Base-by-base conservation (phyloP, 176 grass and related monocot species). In the Ensete ventricosum region DNA sequence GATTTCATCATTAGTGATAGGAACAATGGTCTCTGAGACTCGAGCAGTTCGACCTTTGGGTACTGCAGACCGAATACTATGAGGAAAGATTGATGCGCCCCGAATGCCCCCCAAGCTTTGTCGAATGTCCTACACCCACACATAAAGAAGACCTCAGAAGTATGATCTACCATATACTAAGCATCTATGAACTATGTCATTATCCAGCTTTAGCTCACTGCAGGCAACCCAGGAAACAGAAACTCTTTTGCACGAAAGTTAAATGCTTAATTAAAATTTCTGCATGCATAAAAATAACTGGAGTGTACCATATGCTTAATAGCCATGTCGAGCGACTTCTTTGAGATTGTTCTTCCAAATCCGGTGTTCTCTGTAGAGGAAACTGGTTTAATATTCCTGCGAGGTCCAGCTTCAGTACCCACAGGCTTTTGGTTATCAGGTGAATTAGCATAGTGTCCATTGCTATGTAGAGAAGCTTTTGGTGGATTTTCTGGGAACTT, bases 281-380 rank as follows among this genome's bases (percentile, higher is more conserved):
- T 1, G 48, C 14, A 14, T 9, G 17, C 9, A 69, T 17, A 25
- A 34, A 78, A 43, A 43, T 43, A 43, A 43, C 29, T 13, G 62
- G 29, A 75, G 67, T 84, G 78, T 99, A 99, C 96, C 91, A 99
- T 99, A 70, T 99, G 96, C 76, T 62, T 91, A 83, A 99, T 87
- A 73, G 96, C 96, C 96, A 99, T 89, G 71, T 99, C 96, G 75
- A 99, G 88, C 53, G 91, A 99, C 62, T 84, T 99, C 88, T 90
- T 99, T 2, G 96, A 99, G 73, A 99, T 95, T 52, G 88, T 99
- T 83, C 91, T 87, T 27, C 91, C 96, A 1, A 99, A 99, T 71
- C 90, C 95, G 85, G 83, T 83, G 52, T 22, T 75, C 62, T 99
- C 88, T 52, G 87, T 63, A 54, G 80, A 72, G 74, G 84, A 78